phyloP scores from a whole-genome alignment of 257 asterid genomes.

The Ilex aquifolium region DNA sequence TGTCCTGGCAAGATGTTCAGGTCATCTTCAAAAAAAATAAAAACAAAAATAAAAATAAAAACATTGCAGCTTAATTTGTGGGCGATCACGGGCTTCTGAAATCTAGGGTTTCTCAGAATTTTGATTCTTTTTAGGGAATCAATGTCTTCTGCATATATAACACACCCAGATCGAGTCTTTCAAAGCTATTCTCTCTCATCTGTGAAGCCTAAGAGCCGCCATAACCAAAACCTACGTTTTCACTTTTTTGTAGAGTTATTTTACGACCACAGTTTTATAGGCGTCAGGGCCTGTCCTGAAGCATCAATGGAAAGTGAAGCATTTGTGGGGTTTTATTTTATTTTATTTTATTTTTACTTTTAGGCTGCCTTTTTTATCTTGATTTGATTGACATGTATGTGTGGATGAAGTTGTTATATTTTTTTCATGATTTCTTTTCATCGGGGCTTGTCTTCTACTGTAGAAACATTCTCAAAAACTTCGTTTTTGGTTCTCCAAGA shows the following conservation, averaged over 20 bases:
- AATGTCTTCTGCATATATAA: neutral
- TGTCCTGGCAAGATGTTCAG: conserved; percentile 48
- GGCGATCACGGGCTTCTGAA: conserved; percentile 49
- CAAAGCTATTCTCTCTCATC: neutral
- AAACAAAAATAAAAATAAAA: neutral
- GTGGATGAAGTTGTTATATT: conserved; percentile 1
- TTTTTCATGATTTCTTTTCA: conserved; percentile 1
- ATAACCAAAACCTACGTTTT: conserved; percentile 1
- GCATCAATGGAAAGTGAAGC: conserved; percentile 3
- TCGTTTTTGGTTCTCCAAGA: conserved; percentile 11
- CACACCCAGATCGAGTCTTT: conserved; percentile 14
- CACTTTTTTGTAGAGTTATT: neutral
- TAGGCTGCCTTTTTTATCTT: conserved; percentile 10
- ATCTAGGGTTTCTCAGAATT: conserved; percentile 40
- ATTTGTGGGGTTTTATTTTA: neutral
- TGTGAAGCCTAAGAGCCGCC: neutral
- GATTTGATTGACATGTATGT: conserved; percentile 28
- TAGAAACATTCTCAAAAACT: conserved; percentile 38
- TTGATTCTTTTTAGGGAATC: conserved; percentile 46
- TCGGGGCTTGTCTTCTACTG: conserved; percentile 42
- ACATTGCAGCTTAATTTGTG: conserved; percentile 42
- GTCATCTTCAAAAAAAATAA: conserved; percentile 12
- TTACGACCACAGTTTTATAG: too few species aligned
- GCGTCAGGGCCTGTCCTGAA: neutral
- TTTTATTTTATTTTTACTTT: conserved; percentile 9